Evolutionary conservation across 2,329 filamentous ascomycete species (phyloP).

Genomic region (Diaporthe vexans): DNA sequence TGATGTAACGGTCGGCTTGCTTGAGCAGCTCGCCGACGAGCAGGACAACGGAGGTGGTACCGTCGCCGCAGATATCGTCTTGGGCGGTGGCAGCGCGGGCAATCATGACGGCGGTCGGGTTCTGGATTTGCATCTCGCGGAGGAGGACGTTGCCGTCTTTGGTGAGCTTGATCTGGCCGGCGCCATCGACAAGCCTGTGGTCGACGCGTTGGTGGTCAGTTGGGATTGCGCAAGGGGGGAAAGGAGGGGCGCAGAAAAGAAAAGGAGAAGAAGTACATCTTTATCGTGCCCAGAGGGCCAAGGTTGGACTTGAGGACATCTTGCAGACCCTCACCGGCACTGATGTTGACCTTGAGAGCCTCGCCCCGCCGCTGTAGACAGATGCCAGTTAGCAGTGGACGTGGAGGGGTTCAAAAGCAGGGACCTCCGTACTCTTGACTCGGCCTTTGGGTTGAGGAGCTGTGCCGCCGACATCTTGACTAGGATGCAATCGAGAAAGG

Average conservation of each 20-base stretch:
- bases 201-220: conserved; percentile 39
- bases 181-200: conserved; percentile 75
- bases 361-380: conserved; percentile 87
- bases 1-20: conserved; percentile 96
- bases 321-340: conserved; percentile 90
- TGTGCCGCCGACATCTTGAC: conserved; percentile 91
- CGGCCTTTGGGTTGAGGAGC: conserved; percentile 98
- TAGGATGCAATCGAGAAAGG: conserved; percentile 33
- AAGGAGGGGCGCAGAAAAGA: not conserved
- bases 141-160: conserved; percentile 95
- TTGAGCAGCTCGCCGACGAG: conserved; percentile 97
- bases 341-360: conserved; percentile 97
- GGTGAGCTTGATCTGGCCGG: conserved; percentile 95
- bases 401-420: conserved; percentile 47
- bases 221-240: not conserved
- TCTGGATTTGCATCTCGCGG: conserved; percentile 93
- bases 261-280: conserved; percentile 75
- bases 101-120: conserved; percentile 93
- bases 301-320: conserved; percentile 98
- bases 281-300: conserved; percentile 93
- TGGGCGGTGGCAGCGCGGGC: conserved; percentile 91
- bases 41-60: conserved; percentile 95
- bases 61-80: conserved; percentile 98
- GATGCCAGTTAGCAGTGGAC: conserved; percentile 53
- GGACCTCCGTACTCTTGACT: conserved; percentile 83